Evolutionary conservation across 768 basidiomycete species (phyloP).

Genomic region (Tylopilus rubrobrunneus): DNA sequence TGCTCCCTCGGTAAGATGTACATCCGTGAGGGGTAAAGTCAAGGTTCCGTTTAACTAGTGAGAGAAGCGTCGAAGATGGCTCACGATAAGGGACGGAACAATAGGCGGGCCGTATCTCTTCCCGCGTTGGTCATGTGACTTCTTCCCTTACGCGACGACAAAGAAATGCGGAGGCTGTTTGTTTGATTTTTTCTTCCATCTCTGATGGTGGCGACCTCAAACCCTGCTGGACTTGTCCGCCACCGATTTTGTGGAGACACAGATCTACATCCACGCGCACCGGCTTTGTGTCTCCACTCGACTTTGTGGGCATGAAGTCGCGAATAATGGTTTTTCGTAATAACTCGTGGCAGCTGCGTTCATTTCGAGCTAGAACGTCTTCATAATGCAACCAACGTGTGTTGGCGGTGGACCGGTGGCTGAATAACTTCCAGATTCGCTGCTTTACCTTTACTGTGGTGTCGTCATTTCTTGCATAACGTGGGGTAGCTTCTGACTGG

Average conservation of each 20-base stretch:
- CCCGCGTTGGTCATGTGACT: slow-evolving; percentile 10
- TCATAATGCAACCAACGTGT: not conserved
- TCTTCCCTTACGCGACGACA: slow-evolving; percentile 1
- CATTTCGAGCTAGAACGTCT: slow-evolving; percentile 1
- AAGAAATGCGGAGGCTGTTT: not conserved
- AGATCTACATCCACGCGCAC: not conserved
- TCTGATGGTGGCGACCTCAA: slow-evolving; percentile 3
- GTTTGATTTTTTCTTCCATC: not conserved
- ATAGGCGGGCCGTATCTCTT: not conserved
- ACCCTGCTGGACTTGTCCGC: not conserved
- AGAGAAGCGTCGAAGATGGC: not conserved
- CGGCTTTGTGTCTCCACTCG: slow-evolving; percentile 4
- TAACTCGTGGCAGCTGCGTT: not conserved
- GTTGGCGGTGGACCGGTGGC: not conserved
- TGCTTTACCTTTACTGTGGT: not conserved
- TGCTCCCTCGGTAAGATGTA: slow-evolving; percentile 71
- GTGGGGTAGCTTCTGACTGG: slow-evolving; percentile 5
- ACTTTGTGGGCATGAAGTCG: slow-evolving; percentile 10
- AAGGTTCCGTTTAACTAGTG: not conserved
- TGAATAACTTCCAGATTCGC: not conserved
- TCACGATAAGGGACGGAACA: slow-evolving; percentile 9
- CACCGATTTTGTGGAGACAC: not conserved
- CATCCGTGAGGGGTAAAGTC: slow-evolving; percentile 39
- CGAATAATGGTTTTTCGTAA: not conserved
- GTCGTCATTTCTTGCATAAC: slow-evolving; percentile 20